A percentile compares a stretch with the other conserved stretches of the same genome.
These are phyloP conservation scores for Cruciata laevipes DNA, from an alignment of 257 asterid species.

Conservation along the genomic window DNA sequence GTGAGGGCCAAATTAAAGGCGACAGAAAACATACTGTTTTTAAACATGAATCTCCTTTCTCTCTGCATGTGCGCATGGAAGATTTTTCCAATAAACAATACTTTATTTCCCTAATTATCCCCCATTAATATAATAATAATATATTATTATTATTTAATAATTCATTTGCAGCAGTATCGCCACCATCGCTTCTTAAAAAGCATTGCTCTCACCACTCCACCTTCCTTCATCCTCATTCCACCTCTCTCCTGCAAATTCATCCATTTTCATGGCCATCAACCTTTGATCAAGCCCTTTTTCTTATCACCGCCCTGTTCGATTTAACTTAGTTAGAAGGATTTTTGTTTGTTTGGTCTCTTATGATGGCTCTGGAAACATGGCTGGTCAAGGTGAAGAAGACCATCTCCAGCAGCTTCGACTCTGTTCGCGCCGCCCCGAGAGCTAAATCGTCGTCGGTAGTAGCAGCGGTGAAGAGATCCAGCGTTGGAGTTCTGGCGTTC, in stretches of 20 bases:
- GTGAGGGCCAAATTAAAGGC: not conserved
- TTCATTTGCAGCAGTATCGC: not conserved
- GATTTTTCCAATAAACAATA: not conserved
- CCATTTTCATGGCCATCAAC: not conserved
- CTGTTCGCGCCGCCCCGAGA: constrained; percentile 21
- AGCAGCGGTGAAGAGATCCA: constrained; percentile 42
- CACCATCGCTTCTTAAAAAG: not conserved
- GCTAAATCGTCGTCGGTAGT: not conserved
- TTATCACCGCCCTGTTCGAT: not conserved
- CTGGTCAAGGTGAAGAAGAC: constrained; percentile 55
- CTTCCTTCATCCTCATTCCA: constrained; percentile 10
- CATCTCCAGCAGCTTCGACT: constrained; percentile 41
- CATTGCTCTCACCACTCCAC: constrained; percentile 24
- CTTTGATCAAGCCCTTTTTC: not conserved
- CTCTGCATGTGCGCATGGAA: constrained; percentile 9
- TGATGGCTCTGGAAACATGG: constrained; percentile 72
- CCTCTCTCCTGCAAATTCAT: constrained; percentile 20
- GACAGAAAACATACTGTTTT: not conserved
- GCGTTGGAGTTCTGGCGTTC: constrained; percentile 70
- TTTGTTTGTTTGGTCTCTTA: not conserved
- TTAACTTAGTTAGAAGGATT: not conserved
- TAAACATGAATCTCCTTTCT: not conserved
- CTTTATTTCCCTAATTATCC: not conserved
- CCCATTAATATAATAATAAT: no score
- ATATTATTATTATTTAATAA: not conserved